A percentile compares a stretch with the other conserved stretches of the same genome.
phyloP scores from a whole-genome alignment of 768 basidiomycete species.

The Aureoboletus auriporus region DNA sequence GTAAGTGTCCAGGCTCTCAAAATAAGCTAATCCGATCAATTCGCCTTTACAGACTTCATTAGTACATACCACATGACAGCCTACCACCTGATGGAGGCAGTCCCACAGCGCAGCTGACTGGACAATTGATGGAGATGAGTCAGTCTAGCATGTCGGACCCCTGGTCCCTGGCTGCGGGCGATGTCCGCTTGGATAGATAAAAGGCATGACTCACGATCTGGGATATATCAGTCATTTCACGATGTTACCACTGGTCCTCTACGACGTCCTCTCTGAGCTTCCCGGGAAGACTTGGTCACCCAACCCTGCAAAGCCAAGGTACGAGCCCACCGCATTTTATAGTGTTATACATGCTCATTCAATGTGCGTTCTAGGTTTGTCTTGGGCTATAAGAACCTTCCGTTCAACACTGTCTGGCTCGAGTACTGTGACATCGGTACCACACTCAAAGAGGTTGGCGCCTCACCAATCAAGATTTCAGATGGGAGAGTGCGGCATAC shows the following conservation, averaged over 20 bases:
- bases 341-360: not conserved
- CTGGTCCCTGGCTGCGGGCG: too few species aligned
- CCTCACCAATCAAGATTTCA: conserved; percentile 10
- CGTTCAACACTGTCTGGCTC: conserved; percentile 32
- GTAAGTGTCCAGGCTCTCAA: too few species aligned
- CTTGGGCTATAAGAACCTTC: conserved; percentile 30
- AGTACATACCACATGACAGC: too few species aligned
- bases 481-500: conserved; percentile 26
- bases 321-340: not conserved
- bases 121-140: too few species aligned
- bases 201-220: not conserved
- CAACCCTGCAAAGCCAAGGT: conserved; percentile 39
- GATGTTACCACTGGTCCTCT: conserved; percentile 31
- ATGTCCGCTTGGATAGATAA: not conserved
- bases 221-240: not conserved
- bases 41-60: too few species aligned
- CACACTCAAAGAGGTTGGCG: conserved; percentile 26
- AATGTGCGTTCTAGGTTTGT: conserved; percentile 21
- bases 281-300: conserved; percentile 32
- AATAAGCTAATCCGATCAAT: too few species aligned
- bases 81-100: too few species aligned
- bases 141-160: too few species aligned
- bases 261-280: conserved; percentile 33
- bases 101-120: too few species aligned
- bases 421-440: conserved; percentile 31